Base-by-base conservation (phyloP, 805 yeast genomes). In the Yarrowia alimentaria region DNA sequence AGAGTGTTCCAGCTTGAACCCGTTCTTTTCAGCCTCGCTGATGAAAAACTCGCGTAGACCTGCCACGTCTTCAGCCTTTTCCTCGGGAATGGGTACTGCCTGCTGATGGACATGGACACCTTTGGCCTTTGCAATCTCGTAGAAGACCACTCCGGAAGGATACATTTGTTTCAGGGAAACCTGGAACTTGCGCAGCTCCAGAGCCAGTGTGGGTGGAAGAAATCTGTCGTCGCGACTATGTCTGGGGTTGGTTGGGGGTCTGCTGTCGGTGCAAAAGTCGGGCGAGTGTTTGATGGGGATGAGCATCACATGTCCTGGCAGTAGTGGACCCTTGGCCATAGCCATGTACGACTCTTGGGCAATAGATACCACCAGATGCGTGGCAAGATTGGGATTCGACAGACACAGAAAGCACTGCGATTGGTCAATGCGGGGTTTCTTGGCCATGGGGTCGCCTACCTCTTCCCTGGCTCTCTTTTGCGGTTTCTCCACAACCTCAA, bases 251-350 rank as follows among this genome's bases (percentile, higher is more conserved):
- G 25, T 20, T 11, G 47, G 25, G 51, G 54, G 17, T 64, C 64
- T 43, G 57, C 53, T 57, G 58, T 58, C 57, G 61, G 57, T 40
- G 53, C 58, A 58, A 37, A 61, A 64, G 50, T 70, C 74, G 0
- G 95, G 75, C 7, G 71, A 69, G 62, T 89, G 97, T 16, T 81
- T 79, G 14, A 90, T 76, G 0, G 96, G 94, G 10, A 88, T 78
- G 7, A 90, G 73, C 33, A 89, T 69, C 17, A 86, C 85, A 68
- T 89, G 96, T 0, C 94, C 96, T 0, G 94, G 78, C 60, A 85
- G 49, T 14, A 89, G 65, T 0, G 97, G 96, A 0, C 97, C 97
- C 61, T 85, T 88, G 0, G 95, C 94, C 12, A 81, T 72, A 0
- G 96, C 82, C 53, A 89, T 45, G 62, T 88, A 89, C 0, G 79